phyloP scores from a whole-genome alignment of 768 basidiomycete genomes.

The Multifurca ochricompacta region DNA sequence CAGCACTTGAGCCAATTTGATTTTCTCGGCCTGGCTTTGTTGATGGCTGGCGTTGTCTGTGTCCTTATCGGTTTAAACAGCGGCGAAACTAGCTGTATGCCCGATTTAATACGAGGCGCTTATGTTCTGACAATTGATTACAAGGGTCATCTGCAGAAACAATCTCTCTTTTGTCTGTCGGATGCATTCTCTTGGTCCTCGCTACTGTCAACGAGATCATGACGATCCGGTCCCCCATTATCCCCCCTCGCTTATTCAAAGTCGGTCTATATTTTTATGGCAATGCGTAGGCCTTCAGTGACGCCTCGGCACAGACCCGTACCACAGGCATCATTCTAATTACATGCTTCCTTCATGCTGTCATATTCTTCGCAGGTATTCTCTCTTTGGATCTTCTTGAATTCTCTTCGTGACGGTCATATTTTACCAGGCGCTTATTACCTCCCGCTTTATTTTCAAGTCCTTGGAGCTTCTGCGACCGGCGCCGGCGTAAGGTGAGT shows the following conservation, averaged over 20 bases:
- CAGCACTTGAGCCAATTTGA: slow-evolving; percentile 64
- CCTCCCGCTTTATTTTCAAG: slow-evolving; percentile 72
- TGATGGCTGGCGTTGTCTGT: slow-evolving; percentile 59
- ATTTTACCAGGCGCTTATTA: slow-evolving; percentile 44
- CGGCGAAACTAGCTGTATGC: slow-evolving; percentile 59
- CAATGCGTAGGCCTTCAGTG: neutral
- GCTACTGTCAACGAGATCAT: slow-evolving; percentile 51
- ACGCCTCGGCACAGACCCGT: slow-evolving; percentile 43
- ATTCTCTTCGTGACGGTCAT: neutral
- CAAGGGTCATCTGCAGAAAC: slow-evolving; percentile 54
- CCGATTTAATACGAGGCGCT: neutral
- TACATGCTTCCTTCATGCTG: slow-evolving; percentile 52
- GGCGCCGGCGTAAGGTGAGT: slow-evolving; percentile 54
- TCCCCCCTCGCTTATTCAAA: slow-evolving; percentile 71
- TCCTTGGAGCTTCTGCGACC: slow-evolving; percentile 68
- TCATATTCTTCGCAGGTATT: slow-evolving; percentile 51
- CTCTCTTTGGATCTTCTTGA: neutral
- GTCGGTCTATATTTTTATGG: slow-evolving; percentile 27
- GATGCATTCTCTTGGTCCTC: slow-evolving; percentile 42
- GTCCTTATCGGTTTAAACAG: slow-evolving; percentile 68
- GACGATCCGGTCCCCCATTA: slow-evolving; percentile 59
- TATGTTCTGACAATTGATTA: neutral
- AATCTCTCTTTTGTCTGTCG: slow-evolving; percentile 55
- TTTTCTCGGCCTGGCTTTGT: slow-evolving; percentile 55
- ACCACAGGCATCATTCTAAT: slow-evolving; percentile 59